A percentile compares a stretch with the other conserved stretches of the same genome.
Conservation (phyloP, 306 rosid genomes). For the Pachyrhizus erosus region DNA sequence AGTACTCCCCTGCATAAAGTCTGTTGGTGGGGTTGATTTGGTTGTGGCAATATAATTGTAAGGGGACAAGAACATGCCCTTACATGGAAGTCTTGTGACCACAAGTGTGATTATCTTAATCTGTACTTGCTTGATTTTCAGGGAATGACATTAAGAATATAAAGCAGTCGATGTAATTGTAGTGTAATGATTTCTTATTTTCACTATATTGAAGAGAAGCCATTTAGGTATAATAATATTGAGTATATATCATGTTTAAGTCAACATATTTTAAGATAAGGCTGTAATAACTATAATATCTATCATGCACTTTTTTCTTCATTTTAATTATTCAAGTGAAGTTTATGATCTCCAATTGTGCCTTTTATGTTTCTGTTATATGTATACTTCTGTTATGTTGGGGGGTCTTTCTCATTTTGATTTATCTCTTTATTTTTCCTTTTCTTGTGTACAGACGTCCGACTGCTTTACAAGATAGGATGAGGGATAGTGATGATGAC, state of each 20-base stretch:
- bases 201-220: background rate
- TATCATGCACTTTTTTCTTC: background rate
- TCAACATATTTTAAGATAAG: conserved; percentile 12
- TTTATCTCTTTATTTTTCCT: conserved; percentile 25
- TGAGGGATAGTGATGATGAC: conserved; percentile 95
- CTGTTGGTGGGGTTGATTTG: conserved; percentile 31
- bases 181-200: background rate
- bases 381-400: conserved; percentile 4
- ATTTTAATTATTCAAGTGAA: conserved; percentile 18
- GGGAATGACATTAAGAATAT: conserved; percentile 4
- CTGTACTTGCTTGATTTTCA: conserved; percentile 25
- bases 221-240: background rate
- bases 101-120: conserved; percentile 16
- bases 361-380: background rate
- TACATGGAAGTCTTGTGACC: conserved; percentile 25
- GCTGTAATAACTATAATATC: background rate
- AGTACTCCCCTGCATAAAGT: background rate
- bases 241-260: background rate
- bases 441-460: conserved; percentile 75
- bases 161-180: conserved; percentile 2
- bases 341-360: conserved; percentile 11
- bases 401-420: conserved; percentile 5
- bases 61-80: background rate
- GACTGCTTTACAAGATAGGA: conserved; percentile 93
- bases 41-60: conserved; percentile 1